Conservation (phyloP, 1,284 basidiomycete genomes). For the Leccinum fuscescens region DNA sequence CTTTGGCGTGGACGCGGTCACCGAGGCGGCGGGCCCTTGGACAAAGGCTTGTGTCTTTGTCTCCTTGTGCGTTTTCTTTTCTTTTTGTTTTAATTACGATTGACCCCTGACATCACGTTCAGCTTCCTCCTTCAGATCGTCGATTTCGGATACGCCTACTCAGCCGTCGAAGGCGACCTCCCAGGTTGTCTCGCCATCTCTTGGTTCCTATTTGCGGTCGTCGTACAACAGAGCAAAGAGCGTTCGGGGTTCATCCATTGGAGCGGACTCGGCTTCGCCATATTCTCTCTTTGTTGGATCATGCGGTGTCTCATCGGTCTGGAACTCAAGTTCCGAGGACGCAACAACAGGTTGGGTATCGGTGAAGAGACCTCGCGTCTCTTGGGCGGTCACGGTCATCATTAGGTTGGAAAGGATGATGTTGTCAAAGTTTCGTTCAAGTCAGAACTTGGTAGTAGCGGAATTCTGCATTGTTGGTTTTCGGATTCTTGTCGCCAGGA, state of each 20-base stretch:
- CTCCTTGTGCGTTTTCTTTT: conserved; percentile 50
- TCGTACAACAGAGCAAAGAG: conserved; percentile 60
- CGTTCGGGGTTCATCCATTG: conserved; percentile 80
- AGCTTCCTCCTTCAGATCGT: conserved; percentile 87
- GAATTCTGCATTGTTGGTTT: background rate
- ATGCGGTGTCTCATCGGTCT: conserved; percentile 69
- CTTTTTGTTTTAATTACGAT: background rate
- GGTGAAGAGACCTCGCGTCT: conserved; percentile 35
- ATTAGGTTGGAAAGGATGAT: conserved; percentile 7
- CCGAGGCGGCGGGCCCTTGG: conserved; percentile 74
- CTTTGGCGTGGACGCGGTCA: conserved; percentile 78
- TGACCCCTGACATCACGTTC: no score
- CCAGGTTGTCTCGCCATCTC: conserved; percentile 85
- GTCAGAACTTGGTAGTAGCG: background rate
- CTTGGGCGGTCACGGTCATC: conserved; percentile 30
- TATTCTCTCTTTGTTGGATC: conserved; percentile 84
- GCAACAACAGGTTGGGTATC: conserved; percentile 33
- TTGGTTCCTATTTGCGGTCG: conserved; percentile 84
- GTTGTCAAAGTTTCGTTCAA: background rate
- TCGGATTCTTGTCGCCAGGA: background rate
- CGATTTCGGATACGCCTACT: conserved; percentile 88
- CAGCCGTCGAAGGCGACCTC: conserved; percentile 86
- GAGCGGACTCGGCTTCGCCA: conserved; percentile 82
- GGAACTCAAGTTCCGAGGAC: conserved; percentile 35
- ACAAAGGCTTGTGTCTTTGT: conserved; percentile 92